Evolutionary conservation across 2,329 filamentous ascomycete genomes (phyloP).

Genomic region (Pseudonectria foliicola): DNA sequence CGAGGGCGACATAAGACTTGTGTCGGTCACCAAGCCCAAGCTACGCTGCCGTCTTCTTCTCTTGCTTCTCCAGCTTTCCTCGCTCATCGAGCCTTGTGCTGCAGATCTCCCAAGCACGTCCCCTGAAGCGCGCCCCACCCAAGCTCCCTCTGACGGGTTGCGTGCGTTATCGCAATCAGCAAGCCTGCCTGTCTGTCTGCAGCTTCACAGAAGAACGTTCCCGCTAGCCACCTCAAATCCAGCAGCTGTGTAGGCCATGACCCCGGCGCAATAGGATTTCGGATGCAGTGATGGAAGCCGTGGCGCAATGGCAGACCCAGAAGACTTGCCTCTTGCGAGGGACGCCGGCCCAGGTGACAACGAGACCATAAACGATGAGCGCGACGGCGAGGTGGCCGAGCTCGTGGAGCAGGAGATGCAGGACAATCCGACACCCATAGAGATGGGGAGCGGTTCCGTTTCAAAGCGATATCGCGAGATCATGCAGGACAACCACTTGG

Average conservation of each 20-base stretch:
- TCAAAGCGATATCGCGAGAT: constrained; percentile 39
- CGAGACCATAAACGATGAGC: constrained; percentile 27
- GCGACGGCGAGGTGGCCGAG: constrained; percentile 8
- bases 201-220: too few species aligned
- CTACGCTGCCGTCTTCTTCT: too few species aligned
- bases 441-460: constrained; percentile 21
- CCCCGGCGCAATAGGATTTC: constrained; percentile 18
- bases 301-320: constrained; percentile 42
- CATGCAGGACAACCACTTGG: constrained; percentile 35
- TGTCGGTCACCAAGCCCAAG: too few species aligned
- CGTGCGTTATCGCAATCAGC: too few species aligned
- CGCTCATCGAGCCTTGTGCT: too few species aligned
- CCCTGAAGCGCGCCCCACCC: too few species aligned
- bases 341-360: constrained; percentile 35
- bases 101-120: too few species aligned
- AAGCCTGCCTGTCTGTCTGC: too few species aligned
- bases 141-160: too few species aligned
- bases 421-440: constrained; percentile 11
- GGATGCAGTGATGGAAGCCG: constrained; percentile 32
- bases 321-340: constrained; percentile 36
- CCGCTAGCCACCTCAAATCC: constrained; percentile 5
- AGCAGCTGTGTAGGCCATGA: constrained; percentile 14
- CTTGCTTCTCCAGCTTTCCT: too few species aligned
- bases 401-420: constrained; percentile 14
- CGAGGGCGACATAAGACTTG: too few species aligned